Percentiles rank a stretch among this genome's conserved stretches.
phyloP scores from a whole-genome alignment of 352 stramenopile species.

The Peronospora destructor region DNA sequence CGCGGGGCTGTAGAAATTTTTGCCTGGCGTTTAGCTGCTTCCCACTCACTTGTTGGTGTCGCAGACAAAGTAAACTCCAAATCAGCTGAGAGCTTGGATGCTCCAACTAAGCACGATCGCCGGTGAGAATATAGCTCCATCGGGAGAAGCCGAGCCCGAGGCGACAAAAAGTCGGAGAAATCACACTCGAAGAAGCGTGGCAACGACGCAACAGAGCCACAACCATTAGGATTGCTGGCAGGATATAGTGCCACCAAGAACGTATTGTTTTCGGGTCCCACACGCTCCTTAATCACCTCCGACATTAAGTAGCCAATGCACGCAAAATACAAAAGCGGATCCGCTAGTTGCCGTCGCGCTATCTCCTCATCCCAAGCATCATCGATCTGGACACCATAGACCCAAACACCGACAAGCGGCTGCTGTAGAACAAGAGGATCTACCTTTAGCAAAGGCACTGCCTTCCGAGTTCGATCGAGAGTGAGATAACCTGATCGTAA shows the following conservation, averaged over 20 bases:
- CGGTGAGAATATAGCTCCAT: constrained; percentile 38
- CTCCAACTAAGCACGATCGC: constrained; percentile 44
- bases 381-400: constrained; percentile 55
- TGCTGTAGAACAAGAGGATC: constrained; percentile 63
- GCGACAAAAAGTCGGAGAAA: constrained; percentile 27
- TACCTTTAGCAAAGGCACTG: constrained; percentile 61
- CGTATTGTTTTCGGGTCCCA: constrained; percentile 40
- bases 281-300: constrained; percentile 50
- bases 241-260: constrained; percentile 68
- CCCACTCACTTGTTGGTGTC: constrained; percentile 32
- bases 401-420: constrained; percentile 66
- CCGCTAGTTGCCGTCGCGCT: constrained; percentile 28
- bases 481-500: constrained; percentile 59
- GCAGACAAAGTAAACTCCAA: constrained; percentile 41
- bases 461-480: constrained; percentile 67
- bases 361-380: constrained; percentile 40
- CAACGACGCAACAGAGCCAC: constrained; percentile 26
- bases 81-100: constrained; percentile 45
- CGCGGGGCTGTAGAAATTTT: constrained; percentile 25
- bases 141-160: constrained; percentile 12
- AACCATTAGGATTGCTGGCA: constrained; percentile 9
- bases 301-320: constrained; percentile 53
- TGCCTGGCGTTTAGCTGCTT: constrained; percentile 28
- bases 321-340: constrained; percentile 54
- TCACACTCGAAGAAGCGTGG: constrained; percentile 72